Evolutionary conservation across 768 basidiomycete genomes (phyloP).

Genomic region (Asterophora parasitica): DNA sequence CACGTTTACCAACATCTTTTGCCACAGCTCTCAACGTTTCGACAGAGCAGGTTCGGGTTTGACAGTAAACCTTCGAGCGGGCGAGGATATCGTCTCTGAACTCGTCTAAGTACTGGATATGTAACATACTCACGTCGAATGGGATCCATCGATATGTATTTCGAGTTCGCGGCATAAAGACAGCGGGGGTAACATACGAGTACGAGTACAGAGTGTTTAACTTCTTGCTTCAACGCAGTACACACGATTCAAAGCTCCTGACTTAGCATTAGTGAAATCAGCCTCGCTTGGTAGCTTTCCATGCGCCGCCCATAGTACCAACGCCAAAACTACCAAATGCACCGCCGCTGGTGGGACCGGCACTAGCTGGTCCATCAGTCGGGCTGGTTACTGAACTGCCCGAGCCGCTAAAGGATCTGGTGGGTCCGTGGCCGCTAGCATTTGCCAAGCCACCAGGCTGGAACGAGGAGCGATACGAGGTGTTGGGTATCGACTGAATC

Average conservation of each 20-base stretch:
- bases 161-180: neutral
- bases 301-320: slow-evolving; percentile 18
- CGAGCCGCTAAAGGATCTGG: slow-evolving; percentile 8
- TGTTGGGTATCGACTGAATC: slow-evolving; percentile 65
- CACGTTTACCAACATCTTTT: slow-evolving; percentile 30
- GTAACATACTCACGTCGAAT: neutral
- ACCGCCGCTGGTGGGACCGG: slow-evolving; percentile 14
- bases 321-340: slow-evolving; percentile 32
- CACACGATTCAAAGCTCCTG: no score
- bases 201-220: slow-evolving; percentile 4
- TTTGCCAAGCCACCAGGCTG: slow-evolving; percentile 22
- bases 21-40: slow-evolving; percentile 27
- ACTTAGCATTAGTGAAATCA: neutral
- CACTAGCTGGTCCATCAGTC: slow-evolving; percentile 10
- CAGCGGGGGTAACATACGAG: neutral
- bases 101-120: no score
- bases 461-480: slow-evolving; percentile 67
- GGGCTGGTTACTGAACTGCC: neutral
- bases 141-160: neutral
- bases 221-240: neutral
- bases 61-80: slow-evolving; percentile 27
- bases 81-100: slow-evolving; percentile 22
- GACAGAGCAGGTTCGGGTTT: slow-evolving; percentile 23
- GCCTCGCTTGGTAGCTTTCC: slow-evolving; percentile 20
- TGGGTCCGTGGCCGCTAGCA: slow-evolving; percentile 15